Base-by-base conservation (phyloP, 805 yeast genomes). In the Zygosaccharomyces siamensis region DNA sequence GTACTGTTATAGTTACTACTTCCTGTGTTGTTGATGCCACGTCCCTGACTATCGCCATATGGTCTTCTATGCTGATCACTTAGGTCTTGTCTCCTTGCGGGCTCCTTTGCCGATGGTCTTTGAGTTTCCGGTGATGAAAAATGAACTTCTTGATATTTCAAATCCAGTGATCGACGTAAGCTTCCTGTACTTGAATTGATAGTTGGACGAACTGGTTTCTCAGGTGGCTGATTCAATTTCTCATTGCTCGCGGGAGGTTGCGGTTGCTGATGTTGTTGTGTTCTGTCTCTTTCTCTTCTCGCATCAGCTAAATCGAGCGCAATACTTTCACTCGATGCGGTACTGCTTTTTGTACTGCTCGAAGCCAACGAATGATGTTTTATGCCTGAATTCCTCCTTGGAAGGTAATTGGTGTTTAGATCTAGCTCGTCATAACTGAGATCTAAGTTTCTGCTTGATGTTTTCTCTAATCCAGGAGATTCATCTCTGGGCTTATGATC, bases 281-380 rank as follows among this genome's bases (percentile, higher is more conserved):
- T 24, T 21, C 30, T 39, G 10, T 38, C 40, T 8, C 46, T 37
- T 11, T 42, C 49, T 10, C 44, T 49, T 26, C 48, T 57, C 10
- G 52, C 50, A 11, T 50, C 57, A 14, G 60, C 59, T 11, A 63
- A 42, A 45, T 62, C 58, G 11, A 63, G 40, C 30, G 60, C 60
- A 31, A 62, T 59, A 42, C 66, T 62, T 45, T 63, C 66, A 23
- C 60, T 61, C 2, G 68, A 61, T 3, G 61, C 59, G 7, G 57
- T 50, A 39, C 57, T 54, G 27, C 49, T 49, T 30, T 52, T 45
- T 28, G 52, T 31, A 20, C 28, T 26, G 11, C 11, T 10, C 10
- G 48, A 50, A 37, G 42, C 43, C 23, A 43, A 41, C 5, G 40
- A 43, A 12, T 43, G 36, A n/a, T 40, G 50, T n/a, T 26, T 42